Evolutionary conservation across 2,329 filamentous ascomycete species (phyloP), one percentile per base, ranked within the genome.

Genomic region (Ascomycota sp.): DNA sequence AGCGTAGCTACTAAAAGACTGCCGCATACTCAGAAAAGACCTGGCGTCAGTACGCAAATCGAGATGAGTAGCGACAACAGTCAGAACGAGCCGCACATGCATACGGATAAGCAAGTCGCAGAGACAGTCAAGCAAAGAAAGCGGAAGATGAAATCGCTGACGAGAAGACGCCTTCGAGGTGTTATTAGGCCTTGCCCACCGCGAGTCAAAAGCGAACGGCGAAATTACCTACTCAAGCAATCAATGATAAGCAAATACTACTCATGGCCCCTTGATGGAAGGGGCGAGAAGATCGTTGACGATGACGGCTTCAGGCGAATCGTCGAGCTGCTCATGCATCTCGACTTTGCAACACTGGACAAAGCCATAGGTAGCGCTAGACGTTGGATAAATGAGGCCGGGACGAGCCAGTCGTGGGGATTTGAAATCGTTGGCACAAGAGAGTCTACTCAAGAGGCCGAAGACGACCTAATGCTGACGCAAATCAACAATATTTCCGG

Each of bases 351-450:
- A 1, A 75, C 65, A 7, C 51, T 72, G 4, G 65, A 68, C 9
- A 66, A 75, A 32, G 72, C 76, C 0, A 57, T 56, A 2, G 59
- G 61, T 26, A 81, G 76, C 44, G 80, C 78, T 2, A 56, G 53
- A 34, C 68, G 76, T 35, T 89, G 79, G 78, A 61, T 72, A 30
- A 62, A 62, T 10, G 77, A 86, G 45, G 69, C 76, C 1, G 66
- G 64, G 11, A 56, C 61, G 36, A 62, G 64, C 0, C 51, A 57
- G 1, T 43, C 49, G 13, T 75, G 68, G 69, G 65, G 66, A 0
- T 46, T 61, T 7, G 51, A 55, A 0, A 53, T 75, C 2, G 47
- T 51, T 4, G 72, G 72, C 1, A 51, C 45, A 26, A 50, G 52
- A 26, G 49, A 50, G 26, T 34, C 46, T 9, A 40, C 45, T 1